Evolutionary conservation across 225 moss, liverwort and hornwort genomes (phyloP).

Genomic region (Antitrichia curtipendula): DNA sequence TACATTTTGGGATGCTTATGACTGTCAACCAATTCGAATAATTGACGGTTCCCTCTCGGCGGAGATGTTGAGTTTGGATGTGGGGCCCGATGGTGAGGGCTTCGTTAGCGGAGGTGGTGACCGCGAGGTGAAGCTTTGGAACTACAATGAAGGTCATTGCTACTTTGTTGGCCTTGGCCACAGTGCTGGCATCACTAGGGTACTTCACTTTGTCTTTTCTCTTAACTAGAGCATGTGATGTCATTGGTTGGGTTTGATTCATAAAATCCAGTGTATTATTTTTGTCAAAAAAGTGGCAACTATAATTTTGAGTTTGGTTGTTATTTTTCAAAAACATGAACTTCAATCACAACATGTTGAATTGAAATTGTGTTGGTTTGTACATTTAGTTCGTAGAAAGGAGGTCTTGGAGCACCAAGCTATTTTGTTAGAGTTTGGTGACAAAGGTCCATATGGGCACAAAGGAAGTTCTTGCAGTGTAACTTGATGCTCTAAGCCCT

Average conservation of each 20-base stretch:
- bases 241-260: accelerated
- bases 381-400: neutral
- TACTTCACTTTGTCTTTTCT: neutral
- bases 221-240: no score
- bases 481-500: neutral
- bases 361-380: neutral
- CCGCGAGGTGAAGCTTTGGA: conserved; percentile 86
- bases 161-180: conserved; percentile 91
- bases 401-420: no score
- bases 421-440: neutral
- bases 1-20: conserved; percentile 95
- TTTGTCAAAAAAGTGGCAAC: no score
- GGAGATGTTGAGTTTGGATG: conserved; percentile 66
- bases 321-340: neutral
- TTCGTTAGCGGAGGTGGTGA: conserved; percentile 79
- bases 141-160: conserved; percentile 94
- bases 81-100: conserved; percentile 54
- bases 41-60: conserved; percentile 73
- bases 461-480: neutral
- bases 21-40: conserved; percentile 83
- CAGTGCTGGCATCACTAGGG: conserved; percentile 75
- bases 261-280: neutral
- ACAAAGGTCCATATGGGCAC: neutral
- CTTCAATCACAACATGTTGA: no score
- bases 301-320: no score